Evolutionary conservation across 345 rosid genomes (phyloP).

Genomic region (Syzygium oleosum): DNA sequence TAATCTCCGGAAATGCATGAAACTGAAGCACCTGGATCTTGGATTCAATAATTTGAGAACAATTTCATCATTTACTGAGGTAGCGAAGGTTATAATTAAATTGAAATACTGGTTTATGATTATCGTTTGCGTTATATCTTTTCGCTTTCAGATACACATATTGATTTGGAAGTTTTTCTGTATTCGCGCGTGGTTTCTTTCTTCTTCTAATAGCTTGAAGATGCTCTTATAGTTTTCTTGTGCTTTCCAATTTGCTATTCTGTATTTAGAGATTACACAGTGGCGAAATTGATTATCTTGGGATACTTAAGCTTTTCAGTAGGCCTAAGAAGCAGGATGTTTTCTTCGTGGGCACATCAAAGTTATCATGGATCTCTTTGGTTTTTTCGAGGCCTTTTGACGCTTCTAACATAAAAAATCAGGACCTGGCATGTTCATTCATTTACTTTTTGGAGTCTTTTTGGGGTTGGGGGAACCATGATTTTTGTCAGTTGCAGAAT

Average conservation of each 20-base stretch:
- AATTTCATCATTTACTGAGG: constrained; percentile 68
- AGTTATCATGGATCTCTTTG: neutral
- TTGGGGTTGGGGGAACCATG: neutral
- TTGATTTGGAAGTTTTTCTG: neutral
- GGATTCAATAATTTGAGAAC: constrained; percentile 87
- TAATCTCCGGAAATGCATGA: constrained; percentile 73
- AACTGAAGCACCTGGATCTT: constrained; percentile 86
- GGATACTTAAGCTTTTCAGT: neutral
- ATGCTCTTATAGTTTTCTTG: neutral
- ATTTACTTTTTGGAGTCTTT: neutral
- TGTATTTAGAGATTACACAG: neutral
- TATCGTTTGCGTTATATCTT: neutral
- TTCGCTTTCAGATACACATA: neutral
- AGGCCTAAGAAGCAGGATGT: neutral
- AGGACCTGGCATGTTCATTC: neutral
- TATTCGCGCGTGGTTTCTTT: neutral
- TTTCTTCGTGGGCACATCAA: neutral
- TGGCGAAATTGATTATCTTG: neutral
- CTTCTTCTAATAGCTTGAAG: neutral
- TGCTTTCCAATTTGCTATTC: neutral
- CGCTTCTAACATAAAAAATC: neutral
- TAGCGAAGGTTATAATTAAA: constrained; percentile 10
- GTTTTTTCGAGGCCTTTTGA: neutral
- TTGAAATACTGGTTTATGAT: neutral
- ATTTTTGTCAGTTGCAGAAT: neutral